Evolutionary conservation across 352 stramenopile species (phyloP).

Genomic region (Hyaloperonospora brassicae): DNA sequence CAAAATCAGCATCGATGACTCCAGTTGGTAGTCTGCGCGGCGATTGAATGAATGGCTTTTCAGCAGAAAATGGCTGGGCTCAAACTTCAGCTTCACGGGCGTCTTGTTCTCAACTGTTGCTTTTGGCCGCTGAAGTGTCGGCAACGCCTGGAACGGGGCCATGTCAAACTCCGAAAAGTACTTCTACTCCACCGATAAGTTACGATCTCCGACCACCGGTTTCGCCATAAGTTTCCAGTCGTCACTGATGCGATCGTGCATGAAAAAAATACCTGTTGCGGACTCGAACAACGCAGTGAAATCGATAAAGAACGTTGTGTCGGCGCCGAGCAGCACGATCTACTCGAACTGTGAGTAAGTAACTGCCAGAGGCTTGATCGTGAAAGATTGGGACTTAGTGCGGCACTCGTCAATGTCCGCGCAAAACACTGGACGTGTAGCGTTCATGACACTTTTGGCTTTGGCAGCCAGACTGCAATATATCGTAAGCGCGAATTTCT

Average conservation of each 20-base stretch:
- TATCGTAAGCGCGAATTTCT: constrained; percentile 48
- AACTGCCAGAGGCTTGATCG: constrained; percentile 55
- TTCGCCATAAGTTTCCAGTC: constrained; percentile 33
- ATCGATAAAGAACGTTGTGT: constrained; percentile 55
- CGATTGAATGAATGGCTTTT: constrained; percentile 29
- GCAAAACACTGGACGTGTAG: constrained; percentile 43
- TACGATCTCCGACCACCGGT: constrained; percentile 17
- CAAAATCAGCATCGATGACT: constrained; percentile 47
- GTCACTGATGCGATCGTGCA: constrained; percentile 43
- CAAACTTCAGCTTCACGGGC: constrained; percentile 21
- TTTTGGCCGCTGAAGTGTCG: too few species aligned
- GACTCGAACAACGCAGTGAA: constrained; percentile 13
- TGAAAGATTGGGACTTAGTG: constrained; percentile 35
- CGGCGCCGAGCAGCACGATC: constrained; percentile 63
- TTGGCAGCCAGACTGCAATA: constrained; percentile 44
- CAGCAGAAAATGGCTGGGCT: constrained; percentile 29
- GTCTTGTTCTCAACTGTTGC: too few species aligned
- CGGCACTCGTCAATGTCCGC: constrained; percentile 37
- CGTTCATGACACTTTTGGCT: constrained; percentile 17
- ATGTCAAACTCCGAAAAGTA: constrained; percentile 24
- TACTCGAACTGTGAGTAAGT: constrained; percentile 64
- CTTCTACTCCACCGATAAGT: constrained; percentile 32
- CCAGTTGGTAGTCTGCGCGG: constrained; percentile 41
- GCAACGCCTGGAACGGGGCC: too few species aligned
- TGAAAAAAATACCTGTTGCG: constrained; percentile 31